A percentile compares a stretch with the other conserved stretches of the same genome.
These are phyloP conservation scores for Petunia secreta DNA, from an alignment of 257 asterid species.

Conservation along the genomic window DNA sequence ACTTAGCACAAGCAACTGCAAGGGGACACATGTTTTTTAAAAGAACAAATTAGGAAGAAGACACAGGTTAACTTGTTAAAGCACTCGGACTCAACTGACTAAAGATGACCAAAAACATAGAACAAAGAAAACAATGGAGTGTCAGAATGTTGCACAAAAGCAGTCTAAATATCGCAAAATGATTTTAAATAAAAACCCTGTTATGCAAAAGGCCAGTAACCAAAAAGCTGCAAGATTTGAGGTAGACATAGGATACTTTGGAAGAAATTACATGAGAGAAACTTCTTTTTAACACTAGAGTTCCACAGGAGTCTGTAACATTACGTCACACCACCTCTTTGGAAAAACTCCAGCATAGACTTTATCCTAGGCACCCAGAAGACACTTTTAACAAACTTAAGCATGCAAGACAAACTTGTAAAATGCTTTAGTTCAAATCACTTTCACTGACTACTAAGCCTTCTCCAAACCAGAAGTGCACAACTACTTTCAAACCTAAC, in stretches of 20 bases:
- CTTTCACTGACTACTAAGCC: slow-evolving; percentile 4
- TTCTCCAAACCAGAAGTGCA: background rate
- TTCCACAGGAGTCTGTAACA: background rate
- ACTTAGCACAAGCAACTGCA: slow-evolving; percentile 25
- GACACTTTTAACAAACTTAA: slow-evolving; percentile 19
- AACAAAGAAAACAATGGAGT: background rate
- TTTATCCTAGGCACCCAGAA: slow-evolving; percentile 12
- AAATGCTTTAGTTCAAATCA: background rate
- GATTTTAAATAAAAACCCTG: background rate
- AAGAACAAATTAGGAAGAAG: background rate
- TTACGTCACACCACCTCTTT: slow-evolving; percentile 15
- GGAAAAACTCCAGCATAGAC: background rate
- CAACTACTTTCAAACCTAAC: background rate
- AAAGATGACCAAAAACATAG: background rate
- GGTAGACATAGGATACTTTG: background rate
- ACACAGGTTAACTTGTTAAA: background rate
- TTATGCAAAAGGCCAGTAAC: background rate
- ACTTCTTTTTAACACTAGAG: background rate
- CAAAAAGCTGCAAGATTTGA: slow-evolving; percentile 13
- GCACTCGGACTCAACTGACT: background rate
- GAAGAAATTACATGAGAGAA: slow-evolving; percentile 2
- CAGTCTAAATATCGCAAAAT: background rate
- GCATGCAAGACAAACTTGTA: background rate
- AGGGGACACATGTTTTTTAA: background rate
- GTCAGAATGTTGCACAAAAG: background rate